These are phyloP conservation scores for Trichoderma sp. DNA, from an alignment of 2,329 filamentous ascomycete genomes.

Conservation along the genomic window DNA sequence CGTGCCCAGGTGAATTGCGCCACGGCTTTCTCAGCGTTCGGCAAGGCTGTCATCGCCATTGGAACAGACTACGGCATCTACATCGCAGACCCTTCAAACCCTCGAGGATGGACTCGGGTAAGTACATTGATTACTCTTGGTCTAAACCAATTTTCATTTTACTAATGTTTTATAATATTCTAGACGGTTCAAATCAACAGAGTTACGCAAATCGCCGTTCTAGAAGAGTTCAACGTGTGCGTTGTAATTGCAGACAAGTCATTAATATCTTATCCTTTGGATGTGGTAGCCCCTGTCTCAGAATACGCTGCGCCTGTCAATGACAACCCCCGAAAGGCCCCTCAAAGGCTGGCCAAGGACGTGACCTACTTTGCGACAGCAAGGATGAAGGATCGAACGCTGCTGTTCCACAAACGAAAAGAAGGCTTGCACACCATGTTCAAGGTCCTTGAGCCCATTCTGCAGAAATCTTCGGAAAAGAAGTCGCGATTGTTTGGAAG, in stretches of 20 bases:
- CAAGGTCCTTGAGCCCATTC: slow-evolving; percentile 93
- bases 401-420: slow-evolving; percentile 96
- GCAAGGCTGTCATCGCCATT: slow-evolving; percentile 85
- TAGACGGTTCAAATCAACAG: slow-evolving; percentile 74
- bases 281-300: slow-evolving; percentile 70
- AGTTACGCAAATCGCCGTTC: slow-evolving; percentile 89
- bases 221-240: slow-evolving; percentile 94
- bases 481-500: slow-evolving; percentile 67
- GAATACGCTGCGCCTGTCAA: slow-evolving; percentile 62
- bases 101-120: slow-evolving; percentile 88
- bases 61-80: slow-evolving; percentile 95
- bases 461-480: slow-evolving; percentile 88
- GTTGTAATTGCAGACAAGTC: slow-evolving; percentile 89
- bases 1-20: slow-evolving; percentile 89
- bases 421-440: slow-evolving; percentile 92
- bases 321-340: slow-evolving; percentile 80
- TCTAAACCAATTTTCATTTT: background rate
- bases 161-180: background rate
- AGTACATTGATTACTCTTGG: slow-evolving; percentile 38
- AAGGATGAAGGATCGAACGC: slow-evolving; percentile 91
- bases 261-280: slow-evolving; percentile 89
- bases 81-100: slow-evolving; percentile 83
- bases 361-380: slow-evolving; percentile 96
- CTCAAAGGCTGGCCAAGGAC: slow-evolving; percentile 88
- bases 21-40: slow-evolving; percentile 81